Conservation (phyloP, 1,284 basidiomycete species). For the Ustilago esculenta region DNA sequence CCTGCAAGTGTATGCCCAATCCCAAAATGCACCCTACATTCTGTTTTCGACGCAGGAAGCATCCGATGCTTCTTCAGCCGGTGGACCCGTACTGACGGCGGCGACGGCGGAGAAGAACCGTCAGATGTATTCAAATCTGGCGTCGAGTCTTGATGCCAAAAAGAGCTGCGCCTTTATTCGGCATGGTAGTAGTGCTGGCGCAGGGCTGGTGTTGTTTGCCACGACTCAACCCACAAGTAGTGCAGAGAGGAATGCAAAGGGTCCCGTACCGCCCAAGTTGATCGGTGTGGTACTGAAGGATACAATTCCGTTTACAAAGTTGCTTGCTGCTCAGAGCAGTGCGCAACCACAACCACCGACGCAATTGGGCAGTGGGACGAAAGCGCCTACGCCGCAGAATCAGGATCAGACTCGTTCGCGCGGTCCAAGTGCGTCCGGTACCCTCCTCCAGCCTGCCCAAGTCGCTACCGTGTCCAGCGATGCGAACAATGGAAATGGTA, state of each 20-base stretch:
- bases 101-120: slow-evolving; percentile 48
- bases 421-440: slow-evolving; percentile 11
- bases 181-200: slow-evolving; percentile 41
- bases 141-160: slow-evolving; percentile 50
- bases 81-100: slow-evolving; percentile 14
- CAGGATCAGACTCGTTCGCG: neutral
- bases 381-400: neutral
- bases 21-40: slow-evolving; percentile 47
- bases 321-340: slow-evolving; percentile 28
- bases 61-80: neutral
- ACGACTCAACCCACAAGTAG: slow-evolving; percentile 44
- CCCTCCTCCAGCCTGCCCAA: neutral
- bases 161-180: slow-evolving; percentile 55
- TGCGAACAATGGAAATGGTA: too few relatives aligned
- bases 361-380: slow-evolving; percentile 4
- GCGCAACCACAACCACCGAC: neutral
- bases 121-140: slow-evolving; percentile 53
- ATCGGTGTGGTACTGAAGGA: slow-evolving; percentile 54
- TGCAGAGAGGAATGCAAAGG: slow-evolving; percentile 17
- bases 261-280: slow-evolving; percentile 23
- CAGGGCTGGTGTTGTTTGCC: slow-evolving; percentile 51
- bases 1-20: slow-evolving; percentile 46
- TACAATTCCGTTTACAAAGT: slow-evolving; percentile 45
- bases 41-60: slow-evolving; percentile 37
- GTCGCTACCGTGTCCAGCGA: neutral